Evolutionary conservation across 2,329 filamentous ascomycete species (phyloP), one percentile per base, ranked within the genome.

Genomic region (Huntiella abstrusa): DNA sequence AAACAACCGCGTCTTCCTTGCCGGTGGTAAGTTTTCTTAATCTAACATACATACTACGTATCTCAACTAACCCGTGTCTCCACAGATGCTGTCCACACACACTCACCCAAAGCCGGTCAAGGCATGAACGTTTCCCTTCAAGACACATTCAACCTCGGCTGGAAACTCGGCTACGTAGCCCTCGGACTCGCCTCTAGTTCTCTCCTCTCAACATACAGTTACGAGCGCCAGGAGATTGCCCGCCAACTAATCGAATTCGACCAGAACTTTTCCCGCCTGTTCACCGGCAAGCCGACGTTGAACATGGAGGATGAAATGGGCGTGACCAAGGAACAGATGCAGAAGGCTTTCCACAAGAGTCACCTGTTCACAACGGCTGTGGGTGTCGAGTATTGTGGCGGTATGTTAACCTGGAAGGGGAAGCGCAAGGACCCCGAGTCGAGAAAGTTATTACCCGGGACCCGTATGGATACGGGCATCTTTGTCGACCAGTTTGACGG

Each of bases 81-180:
- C 7, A 56, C 19, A 51, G 47, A 77, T 56, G 73, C 70, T 3
- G 65, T 69, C 4, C 62, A 63, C 52, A 62, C 60, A 0, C 58
- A 63, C 48, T 51, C 49, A 1, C 72, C 72, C 3, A 77, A 77
- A 55, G 73, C 71, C 2, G 73, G 73, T 3, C 73, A 77, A 55
- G 75, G 75, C 19, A 79, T 80, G 75, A 80, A 81, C 53, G 70
- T 78, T 2, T 70, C 65, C 15, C 77, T 80, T 69, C 74, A 78
- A 53, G 76, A 81, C 56, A 57, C 63, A 0, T 70, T 63, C 54
- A 71, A 71, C 49, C 63, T 71, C 0, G 67, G 65, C 4, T 71
- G 68, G 68, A 71, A 71, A 54, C 55, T 70, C 1, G 64, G 60
- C 0, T 52, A 58, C 2, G 62, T 63, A 3, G 52, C 57, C 13